phyloP scores from a whole-genome alignment of 116 monocot species.

The Iris pallida region DNA sequence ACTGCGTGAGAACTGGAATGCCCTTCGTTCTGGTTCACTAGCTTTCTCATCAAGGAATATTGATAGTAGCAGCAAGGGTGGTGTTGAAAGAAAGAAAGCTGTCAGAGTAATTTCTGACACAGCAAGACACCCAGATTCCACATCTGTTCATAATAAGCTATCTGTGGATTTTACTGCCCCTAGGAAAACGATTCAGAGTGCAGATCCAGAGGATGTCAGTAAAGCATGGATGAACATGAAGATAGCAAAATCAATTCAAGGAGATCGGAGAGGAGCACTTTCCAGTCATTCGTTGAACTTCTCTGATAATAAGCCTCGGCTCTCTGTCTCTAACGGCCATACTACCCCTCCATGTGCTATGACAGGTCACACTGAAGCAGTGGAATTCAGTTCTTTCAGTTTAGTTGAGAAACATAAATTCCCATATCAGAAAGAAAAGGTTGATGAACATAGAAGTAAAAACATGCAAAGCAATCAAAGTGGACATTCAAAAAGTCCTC shows the following conservation, averaged over 20 bases:
- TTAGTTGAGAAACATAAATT: background rate
- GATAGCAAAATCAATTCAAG: constrained; percentile 36
- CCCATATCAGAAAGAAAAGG: background rate
- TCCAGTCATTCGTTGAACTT: background rate
- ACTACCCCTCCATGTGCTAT: background rate
- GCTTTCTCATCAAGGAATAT: constrained; percentile 23
- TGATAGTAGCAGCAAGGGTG: background rate
- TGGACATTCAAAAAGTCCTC: background rate
- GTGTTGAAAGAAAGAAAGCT: background rate
- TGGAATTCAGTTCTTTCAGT: background rate
- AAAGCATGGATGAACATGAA: constrained; percentile 77
- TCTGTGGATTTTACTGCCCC: constrained; percentile 2
- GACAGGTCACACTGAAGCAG: background rate
- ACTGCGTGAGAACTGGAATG: constrained; percentile 62
- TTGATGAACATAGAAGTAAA: background rate
- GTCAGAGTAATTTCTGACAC: background rate
- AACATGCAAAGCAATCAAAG: background rate
- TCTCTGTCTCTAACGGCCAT: constrained; percentile 1
- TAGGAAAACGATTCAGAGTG: background rate
- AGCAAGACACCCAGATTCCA: constrained; percentile 1
- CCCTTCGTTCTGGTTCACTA: constrained; percentile 40
- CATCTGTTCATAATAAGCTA: background rate
- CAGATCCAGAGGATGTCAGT: constrained; percentile 16
- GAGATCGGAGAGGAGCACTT: constrained; percentile 1
- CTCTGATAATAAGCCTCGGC: constrained; percentile 2